A percentile compares a stretch with the other conserved stretches of the same genome.
These are phyloP conservation scores for Suhomyces terraborum DNA, from an alignment of 1,139 yeast genomes.

Conservation along the genomic window DNA sequence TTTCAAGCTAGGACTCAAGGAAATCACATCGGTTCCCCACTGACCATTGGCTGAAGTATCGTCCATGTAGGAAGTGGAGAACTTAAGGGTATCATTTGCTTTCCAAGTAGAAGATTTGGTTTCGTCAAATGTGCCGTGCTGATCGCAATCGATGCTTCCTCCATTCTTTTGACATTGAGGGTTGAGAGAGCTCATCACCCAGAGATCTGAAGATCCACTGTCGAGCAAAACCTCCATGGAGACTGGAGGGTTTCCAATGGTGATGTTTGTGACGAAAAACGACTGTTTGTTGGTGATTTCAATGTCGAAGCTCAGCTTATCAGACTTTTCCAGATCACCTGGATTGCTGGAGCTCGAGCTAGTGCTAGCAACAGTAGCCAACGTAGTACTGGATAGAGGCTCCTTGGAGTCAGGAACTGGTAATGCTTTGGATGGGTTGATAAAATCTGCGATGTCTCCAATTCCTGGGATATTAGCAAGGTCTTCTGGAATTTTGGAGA, in stretches of 20 bases:
- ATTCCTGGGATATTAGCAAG: background rate
- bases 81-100: conserved; percentile 20
- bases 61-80: conserved; percentile 22
- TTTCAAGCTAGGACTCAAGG: conserved; percentile 13
- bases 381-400: background rate
- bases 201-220: conserved; percentile 27
- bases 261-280: conserved; percentile 39
- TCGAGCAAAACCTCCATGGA: conserved; percentile 35
- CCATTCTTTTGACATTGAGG: conserved; percentile 2
- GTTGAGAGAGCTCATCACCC: conserved; percentile 15
- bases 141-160: conserved; percentile 4
- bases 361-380: background rate
- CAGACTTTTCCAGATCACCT: background rate
- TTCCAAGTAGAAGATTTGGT: conserved; percentile 11
- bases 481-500: background rate
- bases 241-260: conserved; percentile 60
- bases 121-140: conserved; percentile 16
- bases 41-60: conserved; percentile 19
- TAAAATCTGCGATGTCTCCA: background rate
- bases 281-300: conserved; percentile 18
- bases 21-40: conserved; percentile 21
- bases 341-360: background rate
- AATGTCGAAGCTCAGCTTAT: conserved; percentile 6
- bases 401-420: background rate
- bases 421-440: background rate